These are phyloP conservation scores for Phytopythium chamaehyphon DNA, from an alignment of 352 stramenopile species.

Conservation along the genomic window DNA sequence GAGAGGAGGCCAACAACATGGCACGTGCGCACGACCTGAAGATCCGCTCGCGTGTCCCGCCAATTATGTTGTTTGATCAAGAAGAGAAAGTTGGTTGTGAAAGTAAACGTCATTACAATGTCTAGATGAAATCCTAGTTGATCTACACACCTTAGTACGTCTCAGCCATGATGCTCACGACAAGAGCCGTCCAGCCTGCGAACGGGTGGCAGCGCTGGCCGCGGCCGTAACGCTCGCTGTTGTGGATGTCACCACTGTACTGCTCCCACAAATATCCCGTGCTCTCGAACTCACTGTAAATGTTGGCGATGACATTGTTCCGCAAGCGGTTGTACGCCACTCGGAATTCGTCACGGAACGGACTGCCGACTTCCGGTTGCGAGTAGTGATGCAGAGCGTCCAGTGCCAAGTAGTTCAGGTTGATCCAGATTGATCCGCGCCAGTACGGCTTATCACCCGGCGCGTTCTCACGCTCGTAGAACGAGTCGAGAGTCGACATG, in stretches of 20 bases:
- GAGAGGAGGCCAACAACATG: slow-evolving; percentile 9
- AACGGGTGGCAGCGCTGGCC: slow-evolving; percentile 91
- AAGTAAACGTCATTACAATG: slow-evolving; percentile 2
- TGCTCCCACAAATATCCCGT: slow-evolving; percentile 94
- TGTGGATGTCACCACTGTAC: slow-evolving; percentile 81
- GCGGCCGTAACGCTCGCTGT: slow-evolving; percentile 45
- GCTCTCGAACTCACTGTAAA: slow-evolving; percentile 77
- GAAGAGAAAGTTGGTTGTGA: slow-evolving; percentile 4
- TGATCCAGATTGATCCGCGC: slow-evolving; percentile 94
- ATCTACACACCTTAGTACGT: slow-evolving; percentile 56
- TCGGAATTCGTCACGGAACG: slow-evolving; percentile 38
- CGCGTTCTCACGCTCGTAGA: slow-evolving; percentile 89
- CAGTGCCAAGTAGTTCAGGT: slow-evolving; percentile 91
- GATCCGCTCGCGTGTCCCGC: slow-evolving; percentile 50
- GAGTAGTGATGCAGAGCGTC: slow-evolving; percentile 80
- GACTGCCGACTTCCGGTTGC: slow-evolving; percentile 26
- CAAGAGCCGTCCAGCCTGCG: slow-evolving; percentile 91
- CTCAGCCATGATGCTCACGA: slow-evolving; percentile 93
- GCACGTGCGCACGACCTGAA: slow-evolving; percentile 16
- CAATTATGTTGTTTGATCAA: slow-evolving; percentile 45
- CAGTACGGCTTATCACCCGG: slow-evolving; percentile 91
- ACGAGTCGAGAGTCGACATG: slow-evolving; percentile 75
- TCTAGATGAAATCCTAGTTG: background rate
- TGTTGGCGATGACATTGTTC: slow-evolving; percentile 53
- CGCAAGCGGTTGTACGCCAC: slow-evolving; percentile 49